Evolutionary conservation across 2,329 filamentous ascomycete genomes (phyloP), one percentile per base, ranked within the genome.

Genomic region (Fusarium torreyae): DNA sequence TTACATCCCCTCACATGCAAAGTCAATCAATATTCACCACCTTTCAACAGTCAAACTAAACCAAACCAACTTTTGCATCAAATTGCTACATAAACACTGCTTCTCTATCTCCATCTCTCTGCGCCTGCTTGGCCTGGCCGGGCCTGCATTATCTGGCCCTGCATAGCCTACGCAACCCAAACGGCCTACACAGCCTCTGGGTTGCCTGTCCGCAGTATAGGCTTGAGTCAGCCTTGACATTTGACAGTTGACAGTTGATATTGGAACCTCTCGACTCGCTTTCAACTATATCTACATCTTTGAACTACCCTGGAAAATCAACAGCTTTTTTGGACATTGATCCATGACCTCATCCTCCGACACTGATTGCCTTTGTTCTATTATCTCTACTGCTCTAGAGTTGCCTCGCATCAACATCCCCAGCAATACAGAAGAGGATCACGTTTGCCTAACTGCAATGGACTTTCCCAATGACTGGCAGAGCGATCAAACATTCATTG

Each of bases 391-490:
- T 31, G 24, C 31, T 54, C 39, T 39, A 22, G 36, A 52, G n/a
- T 22, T 52, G 11, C 22, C 54, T 28, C 36, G 22, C 36, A 53
- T 62, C 31, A 28, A 20, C 6, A 38, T 36, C n/a, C 26, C 44
- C 26, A 9, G 38, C 11, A 28, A 36, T 20, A 11, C 26, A 26
- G 36, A 28, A 28, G 34, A 55, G 24, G 50, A 31, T 24, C 33
- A 55, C 59, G 26, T 45, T 24, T 45, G 40, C 36, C n/a, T 42
- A 31, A 54, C 36, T 33, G 22, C 17, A 9, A 69, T 69, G 66
- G 39, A 70, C 20, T 38, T 56, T 33, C 40, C 44, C 6, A 18
- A 52, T 44, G 51, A 55, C 36, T 67, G 66, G 66, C 44, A 55
- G 24, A 31, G 28, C 13, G 33, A 53, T 22, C 43, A 33, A 22